Conservation (phyloP, 192 early-diverging fungal species). For the Podila clonocystis region DNA sequence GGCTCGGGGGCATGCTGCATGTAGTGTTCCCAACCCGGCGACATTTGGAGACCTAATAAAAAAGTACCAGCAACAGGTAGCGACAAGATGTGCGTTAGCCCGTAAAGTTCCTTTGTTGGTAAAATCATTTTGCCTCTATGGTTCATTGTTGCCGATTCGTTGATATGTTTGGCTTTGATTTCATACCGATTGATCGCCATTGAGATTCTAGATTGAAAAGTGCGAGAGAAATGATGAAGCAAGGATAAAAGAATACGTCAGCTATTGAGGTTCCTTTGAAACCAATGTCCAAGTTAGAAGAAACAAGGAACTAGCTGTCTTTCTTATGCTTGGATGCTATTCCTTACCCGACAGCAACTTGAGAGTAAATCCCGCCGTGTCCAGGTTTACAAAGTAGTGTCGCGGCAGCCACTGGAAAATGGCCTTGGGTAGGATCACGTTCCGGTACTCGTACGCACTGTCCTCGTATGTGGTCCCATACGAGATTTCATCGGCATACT, state of each 20-base stretch:
- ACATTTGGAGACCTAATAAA: slow-evolving; percentile 22
- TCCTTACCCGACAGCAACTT: slow-evolving; percentile 25
- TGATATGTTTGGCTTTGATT: neutral
- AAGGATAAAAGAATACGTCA: neutral
- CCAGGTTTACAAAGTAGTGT: neutral
- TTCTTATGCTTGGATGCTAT: too few species aligned
- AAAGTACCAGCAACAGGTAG: neutral
- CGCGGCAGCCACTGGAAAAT: slow-evolving; percentile 6
- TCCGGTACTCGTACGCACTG: slow-evolving; percentile 32
- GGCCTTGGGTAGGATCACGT: slow-evolving; percentile 28
- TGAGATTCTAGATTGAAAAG: slow-evolving; percentile 13
- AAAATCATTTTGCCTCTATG: too few species aligned
- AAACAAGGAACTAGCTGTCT: too few species aligned
- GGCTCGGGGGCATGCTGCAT: slow-evolving; percentile 40
- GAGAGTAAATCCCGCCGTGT: neutral
- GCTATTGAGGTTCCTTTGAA: neutral
- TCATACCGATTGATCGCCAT: slow-evolving; percentile 21
- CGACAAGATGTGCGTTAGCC: neutral
- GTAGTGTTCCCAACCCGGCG: slow-evolving; percentile 27
- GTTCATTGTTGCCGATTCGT: too few species aligned
- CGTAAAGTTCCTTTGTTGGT: too few species aligned
- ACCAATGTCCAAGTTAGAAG: too few species aligned
- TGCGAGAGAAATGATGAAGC: neutral
- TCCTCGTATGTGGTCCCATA: slow-evolving; percentile 28
- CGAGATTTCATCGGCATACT: neutral